Evolutionary conservation across 495 filamentous ascomycete genomes (phyloP).

Genomic region (Cenococcum geophilum): DNA sequence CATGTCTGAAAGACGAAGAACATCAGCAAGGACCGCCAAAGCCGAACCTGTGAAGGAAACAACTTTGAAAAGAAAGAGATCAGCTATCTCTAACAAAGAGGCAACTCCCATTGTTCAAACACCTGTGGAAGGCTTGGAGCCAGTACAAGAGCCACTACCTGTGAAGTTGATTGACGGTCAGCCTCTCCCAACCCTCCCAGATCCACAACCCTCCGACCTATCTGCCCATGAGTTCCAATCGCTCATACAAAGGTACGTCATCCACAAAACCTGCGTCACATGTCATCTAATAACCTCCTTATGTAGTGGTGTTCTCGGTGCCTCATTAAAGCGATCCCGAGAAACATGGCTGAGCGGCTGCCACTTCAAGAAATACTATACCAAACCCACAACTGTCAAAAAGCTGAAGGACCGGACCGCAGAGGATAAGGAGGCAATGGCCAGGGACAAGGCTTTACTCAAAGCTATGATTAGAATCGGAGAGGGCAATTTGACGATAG

Average conservation of each 20-base stretch:
- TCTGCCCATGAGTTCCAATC: slow-evolving; percentile 68
- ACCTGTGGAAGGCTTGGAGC: background rate
- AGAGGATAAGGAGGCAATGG: slow-evolving; percentile 61
- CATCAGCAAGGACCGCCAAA: background rate
- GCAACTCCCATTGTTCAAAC: background rate
- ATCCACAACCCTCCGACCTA: slow-evolving; percentile 60
- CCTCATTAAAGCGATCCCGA: slow-evolving; percentile 77
- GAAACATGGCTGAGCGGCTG: slow-evolving; percentile 79
- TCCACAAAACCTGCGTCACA: background rate
- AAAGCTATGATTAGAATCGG: slow-evolving; percentile 71
- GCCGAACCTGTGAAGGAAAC: background rate
- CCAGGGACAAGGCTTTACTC: slow-evolving; percentile 74
- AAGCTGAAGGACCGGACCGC: slow-evolving; percentile 49
- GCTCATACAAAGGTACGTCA: slow-evolving; percentile 68
- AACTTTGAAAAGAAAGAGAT: background rate
- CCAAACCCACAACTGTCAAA: slow-evolving; percentile 55
- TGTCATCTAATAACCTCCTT: slow-evolving; percentile 6
- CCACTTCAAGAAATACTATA: slow-evolving; percentile 90
- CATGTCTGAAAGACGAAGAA: background rate
- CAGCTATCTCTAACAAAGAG: background rate
- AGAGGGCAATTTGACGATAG: slow-evolving; percentile 62
- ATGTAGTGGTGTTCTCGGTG: slow-evolving; percentile 70
- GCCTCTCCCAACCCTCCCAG: slow-evolving; percentile 65
- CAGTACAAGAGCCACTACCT: slow-evolving; percentile 41
- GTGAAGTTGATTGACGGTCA: slow-evolving; percentile 59